phyloP scores from a whole-genome alignment of 371 early-diverging fungal genomes.

The Mortierella sp. region DNA sequence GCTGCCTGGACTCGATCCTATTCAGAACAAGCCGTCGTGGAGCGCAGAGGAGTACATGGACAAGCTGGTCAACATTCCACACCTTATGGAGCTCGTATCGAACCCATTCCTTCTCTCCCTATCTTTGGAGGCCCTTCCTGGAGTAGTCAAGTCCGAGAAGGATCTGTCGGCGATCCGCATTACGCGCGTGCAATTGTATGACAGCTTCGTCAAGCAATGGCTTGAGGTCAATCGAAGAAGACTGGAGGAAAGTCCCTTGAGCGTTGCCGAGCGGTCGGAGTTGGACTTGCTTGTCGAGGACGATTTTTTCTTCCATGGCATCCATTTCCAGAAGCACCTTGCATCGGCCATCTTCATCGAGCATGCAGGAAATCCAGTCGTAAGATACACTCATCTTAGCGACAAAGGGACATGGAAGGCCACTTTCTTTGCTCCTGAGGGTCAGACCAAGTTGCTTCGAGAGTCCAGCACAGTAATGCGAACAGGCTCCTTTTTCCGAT shows the following conservation, averaged over 20 bases:
- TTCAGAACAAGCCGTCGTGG: neutral
- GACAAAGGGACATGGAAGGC: neutral
- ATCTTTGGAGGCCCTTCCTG: neutral
- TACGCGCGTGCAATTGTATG: conserved; percentile 1
- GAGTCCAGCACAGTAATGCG: neutral
- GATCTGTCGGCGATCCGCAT: neutral
- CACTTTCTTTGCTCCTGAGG: neutral
- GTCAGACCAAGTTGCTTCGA: neutral
- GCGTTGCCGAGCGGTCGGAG: neutral
- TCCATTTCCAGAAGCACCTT: neutral
- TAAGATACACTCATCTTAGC: neutral
- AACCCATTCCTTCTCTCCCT: conserved; percentile 14
- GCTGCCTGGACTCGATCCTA: no score
- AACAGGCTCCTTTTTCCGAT: neutral
- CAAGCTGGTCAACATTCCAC: neutral
- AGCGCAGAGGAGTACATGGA: neutral
- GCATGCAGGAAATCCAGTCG: neutral
- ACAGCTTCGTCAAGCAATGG: neutral
- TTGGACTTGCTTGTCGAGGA: neutral
- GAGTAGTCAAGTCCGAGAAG: neutral
- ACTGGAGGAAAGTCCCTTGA: neutral
- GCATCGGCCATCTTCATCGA: neutral
- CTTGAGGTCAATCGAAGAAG: neutral
- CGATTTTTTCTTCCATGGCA: neutral
- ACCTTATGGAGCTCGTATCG: conserved; percentile 9